Base-by-base conservation (phyloP, 352 stramenopile species). In the Phytophthora uliginosa region DNA sequence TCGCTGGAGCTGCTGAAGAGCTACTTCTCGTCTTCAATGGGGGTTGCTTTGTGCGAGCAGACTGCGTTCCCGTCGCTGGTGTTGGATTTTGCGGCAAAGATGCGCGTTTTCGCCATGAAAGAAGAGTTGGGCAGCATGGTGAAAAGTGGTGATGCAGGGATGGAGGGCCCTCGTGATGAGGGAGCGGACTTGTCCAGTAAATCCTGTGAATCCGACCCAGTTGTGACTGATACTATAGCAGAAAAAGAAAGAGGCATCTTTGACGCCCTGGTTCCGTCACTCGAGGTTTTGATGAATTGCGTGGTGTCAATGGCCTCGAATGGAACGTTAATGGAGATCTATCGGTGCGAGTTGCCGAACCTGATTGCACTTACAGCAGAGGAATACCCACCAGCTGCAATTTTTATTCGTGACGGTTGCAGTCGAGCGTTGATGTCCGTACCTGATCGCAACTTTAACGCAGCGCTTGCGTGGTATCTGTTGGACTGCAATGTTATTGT, bases 391-490 rank as follows among this genome's bases (percentile, higher is more conserved):
- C 50, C 74, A 5, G 66, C 42, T 7, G 74, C 76, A 0, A n/a
- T 74, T 3, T 92, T 85, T 65, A 63, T 94, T 20, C 76, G 82
- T 18, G 86, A 89, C 24, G 63, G 80, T 24, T 80, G 76, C 20
- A 78, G 63, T n/a, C 77, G 82, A 42, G 81, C 85, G 0, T 59
- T 95, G 10, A 64, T 73, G 3, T 76, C 77, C 0, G 65, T 93
- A 1, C 63, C 81, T 0, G 81, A 91, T 61, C 83, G 80, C 47
- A 92, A 86, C 50, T 91, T 95, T 61, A 95, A 85, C 54, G 82
- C 88, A 8, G 86, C 76, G 3, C 63, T 94, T 0, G 83, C 91
- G 7, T 95, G 86, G 88, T 94, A 95, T 54, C 68, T 95, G 18
- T 78, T 93, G 52, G 88, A 94, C 53, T 91, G 83, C 57, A 80